Conservation (phyloP, 2,329 filamentous ascomycete species). For the Annulohypoxylon truncatum region DNA sequence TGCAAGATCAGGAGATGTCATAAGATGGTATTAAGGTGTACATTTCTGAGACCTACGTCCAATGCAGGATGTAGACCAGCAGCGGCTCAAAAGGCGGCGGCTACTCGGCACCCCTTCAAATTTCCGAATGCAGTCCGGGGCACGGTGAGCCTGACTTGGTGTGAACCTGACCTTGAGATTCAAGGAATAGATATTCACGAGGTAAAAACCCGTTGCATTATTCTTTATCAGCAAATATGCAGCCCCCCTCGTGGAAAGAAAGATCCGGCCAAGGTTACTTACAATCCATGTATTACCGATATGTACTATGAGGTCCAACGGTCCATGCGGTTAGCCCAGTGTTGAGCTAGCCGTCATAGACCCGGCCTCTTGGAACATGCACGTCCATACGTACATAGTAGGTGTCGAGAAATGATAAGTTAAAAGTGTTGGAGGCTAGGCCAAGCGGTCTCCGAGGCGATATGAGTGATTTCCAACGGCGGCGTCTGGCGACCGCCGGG, state of each 20-base stretch:
- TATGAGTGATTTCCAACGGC: conserved; percentile 23
- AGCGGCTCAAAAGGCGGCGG: conserved; percentile 33
- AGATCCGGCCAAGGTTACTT: conserved; percentile 10
- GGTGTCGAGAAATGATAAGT: conserved; percentile 14
- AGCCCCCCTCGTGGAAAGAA: conserved; percentile 7
- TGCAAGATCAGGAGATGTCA: conserved; percentile 40
- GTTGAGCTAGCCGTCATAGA: conserved; percentile 24
- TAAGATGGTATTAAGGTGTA: conserved; percentile 27
- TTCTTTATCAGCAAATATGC: conserved; percentile 34
- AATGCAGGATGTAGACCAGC: conserved; percentile 11
- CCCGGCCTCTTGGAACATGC: conserved; percentile 30
- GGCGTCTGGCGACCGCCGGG: conserved; percentile 15
- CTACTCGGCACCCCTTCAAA: conserved; percentile 39
- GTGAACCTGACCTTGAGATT: conserved; percentile 3
- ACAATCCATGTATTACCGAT: conserved; percentile 19
- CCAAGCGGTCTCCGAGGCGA: conserved; percentile 13
- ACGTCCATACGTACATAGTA: background rate
- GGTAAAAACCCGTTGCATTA: conserved; percentile 35
- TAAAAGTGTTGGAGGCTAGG: conserved; percentile 20
- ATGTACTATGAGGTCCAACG: conserved; percentile 1
- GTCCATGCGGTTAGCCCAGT: conserved; percentile 22
- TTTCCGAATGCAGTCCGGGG: conserved; percentile 35
- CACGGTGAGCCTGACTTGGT: conserved; percentile 25
- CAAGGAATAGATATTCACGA: conserved; percentile 32
- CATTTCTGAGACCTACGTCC: conserved; percentile 18